Evolutionary conservation across 2,329 filamentous ascomycete species (phyloP).

Genomic region (Microcyclospora pomicola): DNA sequence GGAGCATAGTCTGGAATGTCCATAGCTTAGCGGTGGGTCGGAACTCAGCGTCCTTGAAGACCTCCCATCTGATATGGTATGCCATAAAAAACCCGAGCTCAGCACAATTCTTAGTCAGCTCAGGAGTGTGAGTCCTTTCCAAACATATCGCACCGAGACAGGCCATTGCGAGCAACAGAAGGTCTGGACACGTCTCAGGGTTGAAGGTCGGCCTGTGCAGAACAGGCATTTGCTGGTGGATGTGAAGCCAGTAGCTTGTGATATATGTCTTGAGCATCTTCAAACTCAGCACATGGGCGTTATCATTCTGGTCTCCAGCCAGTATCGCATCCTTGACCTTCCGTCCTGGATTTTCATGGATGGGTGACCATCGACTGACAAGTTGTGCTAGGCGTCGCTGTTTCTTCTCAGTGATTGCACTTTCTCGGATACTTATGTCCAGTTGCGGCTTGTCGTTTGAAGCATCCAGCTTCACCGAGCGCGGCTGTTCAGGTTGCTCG

Average conservation of each 20-base stretch:
- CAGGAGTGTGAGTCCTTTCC: slow-evolving; percentile 64
- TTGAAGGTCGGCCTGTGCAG: slow-evolving; percentile 89
- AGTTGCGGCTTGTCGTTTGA: slow-evolving; percentile 26
- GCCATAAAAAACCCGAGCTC: slow-evolving; percentile 80
- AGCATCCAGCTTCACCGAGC: not conserved
- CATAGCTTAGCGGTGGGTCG: slow-evolving; percentile 85
- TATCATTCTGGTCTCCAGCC: slow-evolving; percentile 57
- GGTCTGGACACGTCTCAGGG: slow-evolving; percentile 70
- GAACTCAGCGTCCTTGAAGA: slow-evolving; percentile 85
- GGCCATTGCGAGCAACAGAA: slow-evolving; percentile 79
- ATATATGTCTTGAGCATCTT: slow-evolving; percentile 96
- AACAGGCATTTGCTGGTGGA: slow-evolving; percentile 88
- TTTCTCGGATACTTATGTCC: slow-evolving; percentile 66
- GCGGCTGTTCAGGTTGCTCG: not conserved
- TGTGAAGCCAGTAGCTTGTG: slow-evolving; percentile 85
- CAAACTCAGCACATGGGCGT: slow-evolving; percentile 56
- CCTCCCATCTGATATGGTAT: slow-evolving; percentile 88
- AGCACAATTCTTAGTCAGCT: slow-evolving; percentile 61
- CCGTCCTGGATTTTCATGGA: slow-evolving; percentile 57
- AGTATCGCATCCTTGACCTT: slow-evolving; percentile 64
- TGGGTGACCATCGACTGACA: slow-evolving; percentile 68
- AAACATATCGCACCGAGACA: slow-evolving; percentile 82
- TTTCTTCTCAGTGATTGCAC: slow-evolving; percentile 74
- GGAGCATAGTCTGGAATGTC: slow-evolving; percentile 82
- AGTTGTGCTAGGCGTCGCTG: slow-evolving; percentile 63